Percentiles rank a stretch among this genome's conserved stretches.
phyloP scores from a whole-genome alignment of 352 stramenopile species.

The Pythium phragmitis region DNA sequence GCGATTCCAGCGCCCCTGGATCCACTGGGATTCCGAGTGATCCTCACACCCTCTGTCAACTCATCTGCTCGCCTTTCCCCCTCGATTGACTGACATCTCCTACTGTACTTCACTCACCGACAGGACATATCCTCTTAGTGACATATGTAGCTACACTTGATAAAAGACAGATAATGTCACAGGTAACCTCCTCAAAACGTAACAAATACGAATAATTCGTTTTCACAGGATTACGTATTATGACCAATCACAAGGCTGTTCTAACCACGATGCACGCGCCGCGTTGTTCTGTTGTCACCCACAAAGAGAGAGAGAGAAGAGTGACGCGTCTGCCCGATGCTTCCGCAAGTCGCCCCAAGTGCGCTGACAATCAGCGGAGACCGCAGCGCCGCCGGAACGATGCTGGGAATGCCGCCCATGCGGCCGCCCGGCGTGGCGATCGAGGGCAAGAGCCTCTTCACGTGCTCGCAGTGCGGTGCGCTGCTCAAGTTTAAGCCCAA shows the following conservation, averaged over 20 bases:
- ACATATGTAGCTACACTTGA: conserved; percentile 12
- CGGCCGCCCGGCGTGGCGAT: conserved; percentile 39
- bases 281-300: background rate
- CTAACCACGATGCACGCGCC: conserved; percentile 17
- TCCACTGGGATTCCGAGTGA: background rate
- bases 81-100: too few relatives aligned
- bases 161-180: conserved; percentile 9
- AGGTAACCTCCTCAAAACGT: background rate
- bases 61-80: background rate
- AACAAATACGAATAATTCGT: background rate
- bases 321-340: conserved; percentile 12
- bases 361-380: conserved; percentile 8
- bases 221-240: conserved; percentile 4
- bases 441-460: conserved; percentile 78
- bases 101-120: too few relatives aligned
- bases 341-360: conserved; percentile 16
- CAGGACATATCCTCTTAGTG: too few relatives aligned
- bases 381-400: conserved; percentile 9
- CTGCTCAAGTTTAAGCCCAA: conserved; percentile 73
- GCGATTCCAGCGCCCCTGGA: too few relatives aligned
- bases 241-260: conserved; percentile 4
- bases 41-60: too few relatives aligned
- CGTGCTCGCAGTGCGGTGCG: conserved; percentile 65
- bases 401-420: conserved; percentile 19
- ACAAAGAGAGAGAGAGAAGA: background rate